Base-by-base conservation (phyloP, 495 filamentous ascomycete genomes). In the Lasiosphaeria miniovina region DNA sequence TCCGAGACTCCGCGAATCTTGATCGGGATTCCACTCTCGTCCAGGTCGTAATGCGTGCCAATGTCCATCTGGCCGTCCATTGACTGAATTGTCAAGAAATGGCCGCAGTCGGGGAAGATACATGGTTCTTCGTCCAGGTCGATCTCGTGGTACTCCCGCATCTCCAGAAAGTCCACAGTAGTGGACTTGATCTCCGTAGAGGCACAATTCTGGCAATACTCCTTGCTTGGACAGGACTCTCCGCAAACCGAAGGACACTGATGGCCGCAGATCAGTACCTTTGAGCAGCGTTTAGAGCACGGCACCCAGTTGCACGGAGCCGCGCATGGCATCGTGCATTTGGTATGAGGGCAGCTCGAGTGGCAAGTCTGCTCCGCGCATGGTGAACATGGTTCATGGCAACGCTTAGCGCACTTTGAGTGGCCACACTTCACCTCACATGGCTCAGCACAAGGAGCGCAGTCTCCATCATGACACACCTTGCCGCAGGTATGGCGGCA, bases 31-130 rank as follows among this genome's bases (percentile, higher is more conserved):
- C 60, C 60, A 12, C 55, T 57, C 36, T 43, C 79, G 11, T 61
- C 71, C 0, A 77, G 53, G 3, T 45, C 61, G 68, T 91, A 92
- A 61, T 82, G 74, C 8, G 80, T 75, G 24, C 67, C 65, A 64
- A 92, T 82, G 0, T 78, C 79, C 79, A 93, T 83, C n/a, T 79
- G 70, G 4, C 78, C 82, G 65, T 93, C 89, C 74, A 92, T 77
- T 8, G 74, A 87, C 36, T 78, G 71, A 3, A 84, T 59, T 0
- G 82, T 86, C 45, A 90, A 69, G 52, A 89, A 77, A 61, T 93
- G 88, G 0, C 86, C 85, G 69, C 89, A 92, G 12, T 68, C 63
- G 0, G 82, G 83, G 35, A 92, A 77, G 8, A 91, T 45, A 12
- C 63, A 61, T 2, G 67, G 65, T 0, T 52, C 53, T 6, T 62